A percentile compares a stretch with the other conserved stretches of the same genome.
phyloP scores from a whole-genome alignment of 1,284 basidiomycete genomes.

The Ustilago sp. region DNA sequence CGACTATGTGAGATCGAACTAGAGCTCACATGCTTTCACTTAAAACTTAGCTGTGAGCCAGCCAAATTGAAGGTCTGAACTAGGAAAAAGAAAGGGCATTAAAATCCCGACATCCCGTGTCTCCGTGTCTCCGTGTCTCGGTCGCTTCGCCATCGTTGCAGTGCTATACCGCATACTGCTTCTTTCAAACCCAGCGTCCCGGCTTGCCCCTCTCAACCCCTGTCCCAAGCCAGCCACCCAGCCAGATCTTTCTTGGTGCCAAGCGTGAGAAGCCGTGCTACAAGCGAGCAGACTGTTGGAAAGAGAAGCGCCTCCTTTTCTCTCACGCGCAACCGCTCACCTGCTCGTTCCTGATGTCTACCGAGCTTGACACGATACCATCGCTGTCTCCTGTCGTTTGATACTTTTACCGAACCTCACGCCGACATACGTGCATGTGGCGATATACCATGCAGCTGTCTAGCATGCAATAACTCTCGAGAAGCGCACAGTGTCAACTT shows the following conservation, averaged over 20 bases:
- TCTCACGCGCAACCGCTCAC: neutral
- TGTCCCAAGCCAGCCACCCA: neutral
- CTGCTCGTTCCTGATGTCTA: neutral
- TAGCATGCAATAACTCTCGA: neutral
- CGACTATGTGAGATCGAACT: too few relatives aligned
- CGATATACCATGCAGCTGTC: neutral
- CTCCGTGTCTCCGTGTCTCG: slow-evolving; percentile 3
- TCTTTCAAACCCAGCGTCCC: neutral
- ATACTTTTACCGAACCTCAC: too few relatives aligned
- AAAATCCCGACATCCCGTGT: slow-evolving; percentile 2
- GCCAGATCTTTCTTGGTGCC: neutral
- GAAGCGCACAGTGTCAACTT: neutral
- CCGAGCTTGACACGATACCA: neutral
- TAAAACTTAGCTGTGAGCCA: neutral
- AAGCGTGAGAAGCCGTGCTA: neutral
- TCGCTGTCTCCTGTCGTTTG: too few relatives aligned
- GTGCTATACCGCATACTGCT: neutral
- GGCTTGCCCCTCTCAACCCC: too few relatives aligned
- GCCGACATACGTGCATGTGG: neutral
- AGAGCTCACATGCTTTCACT: too few relatives aligned
- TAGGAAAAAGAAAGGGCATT: neutral
- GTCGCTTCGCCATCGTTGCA: neutral
- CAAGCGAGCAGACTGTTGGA: neutral
- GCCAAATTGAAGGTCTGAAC: neutral
- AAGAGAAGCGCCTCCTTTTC: neutral